Evolutionary conservation across 2,329 filamentous ascomycete genomes (phyloP).

Genomic region (Verticillium zaregamsianum): DNA sequence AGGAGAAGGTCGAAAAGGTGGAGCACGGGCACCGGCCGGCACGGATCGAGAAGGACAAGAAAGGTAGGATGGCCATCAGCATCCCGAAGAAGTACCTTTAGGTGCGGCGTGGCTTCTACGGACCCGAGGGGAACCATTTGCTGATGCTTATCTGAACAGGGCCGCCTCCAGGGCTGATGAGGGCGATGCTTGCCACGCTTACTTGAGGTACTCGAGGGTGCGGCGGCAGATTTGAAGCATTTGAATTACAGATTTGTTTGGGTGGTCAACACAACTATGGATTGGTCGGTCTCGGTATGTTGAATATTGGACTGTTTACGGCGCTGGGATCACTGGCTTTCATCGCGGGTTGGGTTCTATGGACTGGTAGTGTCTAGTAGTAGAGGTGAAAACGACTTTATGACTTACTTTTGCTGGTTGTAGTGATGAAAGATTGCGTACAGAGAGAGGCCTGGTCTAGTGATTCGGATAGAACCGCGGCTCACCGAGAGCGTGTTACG

Average conservation of each 20-base stretch:
- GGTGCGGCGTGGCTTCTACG: constrained; percentile 33
- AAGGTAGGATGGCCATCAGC: constrained; percentile 92
- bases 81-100: constrained; percentile 67
- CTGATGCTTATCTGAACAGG: constrained; percentile 38
- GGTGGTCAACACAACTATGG: background rate
- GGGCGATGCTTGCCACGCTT: constrained; percentile 67
- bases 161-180: constrained; percentile 59
- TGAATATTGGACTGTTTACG: background rate
- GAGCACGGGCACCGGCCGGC: constrained; percentile 53
- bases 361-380: background rate
- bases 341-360: background rate
- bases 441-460: too few species aligned
- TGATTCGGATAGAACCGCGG: too few species aligned
- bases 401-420: too few species aligned
- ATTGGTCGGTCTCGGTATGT: background rate
- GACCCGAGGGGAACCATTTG: constrained; percentile 1
- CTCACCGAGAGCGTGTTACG: too few species aligned
- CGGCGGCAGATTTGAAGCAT: background rate
- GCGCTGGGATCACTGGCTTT: background rate
- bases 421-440: too few species aligned
- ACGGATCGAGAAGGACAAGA: constrained; percentile 82
- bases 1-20: constrained; percentile 53
- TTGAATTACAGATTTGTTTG: background rate
- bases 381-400: too few species aligned
- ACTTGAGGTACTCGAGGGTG: constrained; percentile 40